Evolutionary conservation across 495 filamentous ascomycete species (phyloP).

Genomic region (Aspergillus kassunensis): DNA sequence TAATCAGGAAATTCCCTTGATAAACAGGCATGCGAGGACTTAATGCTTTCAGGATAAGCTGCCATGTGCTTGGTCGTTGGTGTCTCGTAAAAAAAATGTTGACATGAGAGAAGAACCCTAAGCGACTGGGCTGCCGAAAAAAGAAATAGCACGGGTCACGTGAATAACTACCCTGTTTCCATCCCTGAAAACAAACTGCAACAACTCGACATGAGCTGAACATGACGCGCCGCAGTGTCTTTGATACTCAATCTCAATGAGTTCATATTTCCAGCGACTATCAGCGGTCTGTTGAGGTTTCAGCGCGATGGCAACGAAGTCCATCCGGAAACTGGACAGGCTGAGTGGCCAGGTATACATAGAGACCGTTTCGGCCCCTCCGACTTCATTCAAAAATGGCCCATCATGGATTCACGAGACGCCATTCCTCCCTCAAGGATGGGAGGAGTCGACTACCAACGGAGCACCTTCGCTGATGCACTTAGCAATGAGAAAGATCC

Average conservation of each 20-base stretch:
- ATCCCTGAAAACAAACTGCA: too few relatives aligned
- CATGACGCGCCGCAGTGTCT: too few relatives aligned
- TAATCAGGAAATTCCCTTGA: too few relatives aligned
- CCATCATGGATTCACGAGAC: constrained; percentile 37
- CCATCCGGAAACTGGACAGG: background rate
- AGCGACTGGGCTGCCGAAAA: too few relatives aligned
- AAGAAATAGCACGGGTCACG: too few relatives aligned
- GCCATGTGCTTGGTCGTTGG: too few relatives aligned
- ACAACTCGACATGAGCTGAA: too few relatives aligned
- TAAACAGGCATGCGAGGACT: too few relatives aligned
- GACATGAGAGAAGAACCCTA: too few relatives aligned
- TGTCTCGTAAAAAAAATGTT: too few relatives aligned
- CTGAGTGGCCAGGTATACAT: constrained; percentile 17
- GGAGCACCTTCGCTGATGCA: constrained; percentile 33
- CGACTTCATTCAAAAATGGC: constrained; percentile 10
- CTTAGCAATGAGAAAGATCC: constrained; percentile 24
- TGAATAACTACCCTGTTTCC: too few relatives aligned
- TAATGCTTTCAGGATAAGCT: too few relatives aligned
- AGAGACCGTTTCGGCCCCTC: constrained; percentile 2
- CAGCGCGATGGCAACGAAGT: background rate
- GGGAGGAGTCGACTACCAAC: constrained; percentile 17
- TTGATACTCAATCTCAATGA: background rate
- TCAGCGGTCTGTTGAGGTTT: background rate
- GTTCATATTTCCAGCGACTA: background rate
- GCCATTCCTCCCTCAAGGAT: constrained; percentile 28